phyloP scores from a whole-genome alignment of 108 stramenopile genomes.

The Mayamaea pseudoterrestris region DNA sequence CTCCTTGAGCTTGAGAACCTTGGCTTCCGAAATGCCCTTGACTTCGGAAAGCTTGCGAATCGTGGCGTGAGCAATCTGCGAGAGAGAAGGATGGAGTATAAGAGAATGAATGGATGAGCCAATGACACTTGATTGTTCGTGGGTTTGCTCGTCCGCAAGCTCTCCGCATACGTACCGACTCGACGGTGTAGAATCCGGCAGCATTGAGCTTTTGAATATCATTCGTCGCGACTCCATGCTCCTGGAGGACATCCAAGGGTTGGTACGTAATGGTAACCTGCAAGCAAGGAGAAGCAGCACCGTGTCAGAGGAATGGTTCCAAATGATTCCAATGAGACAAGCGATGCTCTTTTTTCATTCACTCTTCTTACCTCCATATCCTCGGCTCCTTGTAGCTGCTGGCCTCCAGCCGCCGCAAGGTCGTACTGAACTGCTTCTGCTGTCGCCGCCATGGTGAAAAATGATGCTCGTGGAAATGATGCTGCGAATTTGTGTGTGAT shows the following conservation, averaged over 20 bases:
- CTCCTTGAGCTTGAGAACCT: constrained; percentile 94
- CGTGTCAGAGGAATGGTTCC: not conserved
- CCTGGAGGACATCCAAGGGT: constrained; percentile 70
- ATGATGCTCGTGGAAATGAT: too few relatives aligned
- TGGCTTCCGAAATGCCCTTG: constrained; percentile 92
- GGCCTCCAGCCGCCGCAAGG: not conserved
- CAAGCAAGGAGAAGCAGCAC: not conserved
- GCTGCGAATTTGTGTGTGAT: too few relatives aligned
- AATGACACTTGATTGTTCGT: not conserved
- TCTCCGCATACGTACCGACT: constrained; percentile 60
- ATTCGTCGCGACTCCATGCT: constrained; percentile 90
- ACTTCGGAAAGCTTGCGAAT: constrained; percentile 90
- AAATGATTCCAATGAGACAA: not conserved
- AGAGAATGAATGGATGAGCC: not conserved
- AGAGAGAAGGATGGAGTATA: not conserved
- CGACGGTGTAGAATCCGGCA: constrained; percentile 95
- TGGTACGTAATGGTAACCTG: constrained; percentile 48
- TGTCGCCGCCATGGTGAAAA: not conserved
- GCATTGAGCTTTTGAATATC: constrained; percentile 94
- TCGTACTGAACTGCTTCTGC: not conserved
- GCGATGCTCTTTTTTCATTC: not conserved
- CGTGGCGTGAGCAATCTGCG: constrained; percentile 84
- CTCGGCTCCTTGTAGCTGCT: not conserved
- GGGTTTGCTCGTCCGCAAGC: constrained; percentile 1
- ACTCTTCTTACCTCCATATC: too few relatives aligned